A percentile compares a stretch with the other conserved stretches of the same genome.
phyloP scores from a whole-genome alignment of 768 basidiomycete species.

The Hypsizygus marmoreus region DNA sequence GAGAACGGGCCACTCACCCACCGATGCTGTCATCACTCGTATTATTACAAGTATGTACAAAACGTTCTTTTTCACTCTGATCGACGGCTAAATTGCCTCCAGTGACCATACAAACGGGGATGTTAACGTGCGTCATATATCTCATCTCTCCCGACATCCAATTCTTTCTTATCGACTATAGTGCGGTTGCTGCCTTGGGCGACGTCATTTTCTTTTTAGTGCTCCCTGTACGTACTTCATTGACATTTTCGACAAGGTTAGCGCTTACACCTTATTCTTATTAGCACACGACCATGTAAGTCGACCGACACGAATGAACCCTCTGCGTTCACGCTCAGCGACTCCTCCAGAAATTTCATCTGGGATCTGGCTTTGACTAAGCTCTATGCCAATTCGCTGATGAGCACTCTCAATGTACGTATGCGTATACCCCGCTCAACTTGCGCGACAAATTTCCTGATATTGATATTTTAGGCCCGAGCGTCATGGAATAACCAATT shows the following conservation, averaged over 20 bases:
- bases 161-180: constrained; percentile 9
- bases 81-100: not conserved
- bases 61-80: not conserved
- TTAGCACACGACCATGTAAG: constrained; percentile 47
- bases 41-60: constrained; percentile 26
- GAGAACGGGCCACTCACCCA: constrained; percentile 32
- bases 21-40: constrained; percentile 30
- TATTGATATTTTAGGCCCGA: not conserved
- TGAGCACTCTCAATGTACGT: constrained; percentile 48
- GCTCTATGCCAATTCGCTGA: constrained; percentile 45
- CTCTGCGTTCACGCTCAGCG: not conserved
- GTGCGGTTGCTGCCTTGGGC: constrained; percentile 39
- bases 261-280: no score
- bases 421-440: not conserved
- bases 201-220: constrained; percentile 46
- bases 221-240: constrained; percentile 30
- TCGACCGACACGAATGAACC: not conserved
- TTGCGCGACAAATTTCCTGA: no score
- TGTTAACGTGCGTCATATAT: constrained; percentile 29
- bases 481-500: not conserved
- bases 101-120: constrained; percentile 43
- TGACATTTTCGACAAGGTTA: not conserved
- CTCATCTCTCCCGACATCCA: not conserved
- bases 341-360: constrained; percentile 40
- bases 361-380: constrained; percentile 48